Percentiles rank a stretch among this genome's conserved stretches.
phyloP scores from a whole-genome alignment of 805 yeast species.

The Ogataea allantospora region DNA sequence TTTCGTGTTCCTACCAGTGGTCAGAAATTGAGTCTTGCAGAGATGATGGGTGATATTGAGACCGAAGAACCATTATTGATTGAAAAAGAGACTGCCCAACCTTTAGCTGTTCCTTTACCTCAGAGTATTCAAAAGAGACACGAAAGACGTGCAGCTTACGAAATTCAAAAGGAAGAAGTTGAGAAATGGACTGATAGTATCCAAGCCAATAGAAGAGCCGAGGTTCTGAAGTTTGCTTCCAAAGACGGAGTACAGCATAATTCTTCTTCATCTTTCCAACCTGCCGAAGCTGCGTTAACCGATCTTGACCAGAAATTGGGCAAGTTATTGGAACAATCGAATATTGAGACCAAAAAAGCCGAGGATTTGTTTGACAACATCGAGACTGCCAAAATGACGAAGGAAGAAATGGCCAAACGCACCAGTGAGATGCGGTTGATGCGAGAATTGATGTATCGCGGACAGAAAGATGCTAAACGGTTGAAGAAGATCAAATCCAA shows the following conservation, averaged over 20 bases:
- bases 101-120: conserved; percentile 81
- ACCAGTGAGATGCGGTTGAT: conserved; percentile 81
- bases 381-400: conserved; percentile 74
- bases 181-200: conserved; percentile 87
- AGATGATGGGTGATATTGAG: conserved; percentile 68
- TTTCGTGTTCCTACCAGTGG: conserved; percentile 63
- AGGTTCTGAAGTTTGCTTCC: conserved; percentile 76
- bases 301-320: conserved; percentile 69
- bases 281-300: conserved; percentile 46
- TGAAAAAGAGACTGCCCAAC: conserved; percentile 28
- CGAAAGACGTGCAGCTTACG: conserved; percentile 88
- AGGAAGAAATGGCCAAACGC: conserved; percentile 74
- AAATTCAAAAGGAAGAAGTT: conserved; percentile 81
- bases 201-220: conserved; percentile 76
- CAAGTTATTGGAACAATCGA: conserved; percentile 58
- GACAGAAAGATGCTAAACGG: conserved; percentile 86
- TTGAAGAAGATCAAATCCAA: conserved; percentile 94
- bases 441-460: conserved; percentile 96
- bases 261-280: conserved; percentile 53
- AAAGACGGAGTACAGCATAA: conserved; percentile 43
- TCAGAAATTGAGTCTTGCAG: conserved; percentile 59
- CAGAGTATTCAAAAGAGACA: conserved; percentile 79
- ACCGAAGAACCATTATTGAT: conserved; percentile 50
- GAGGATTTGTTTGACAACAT: conserved; percentile 86
- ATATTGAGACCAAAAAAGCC: conserved; percentile 66